Evolutionary conservation across 2,329 filamentous ascomycete genomes (phyloP).

Genomic region (Incumbomyces delicatus): DNA sequence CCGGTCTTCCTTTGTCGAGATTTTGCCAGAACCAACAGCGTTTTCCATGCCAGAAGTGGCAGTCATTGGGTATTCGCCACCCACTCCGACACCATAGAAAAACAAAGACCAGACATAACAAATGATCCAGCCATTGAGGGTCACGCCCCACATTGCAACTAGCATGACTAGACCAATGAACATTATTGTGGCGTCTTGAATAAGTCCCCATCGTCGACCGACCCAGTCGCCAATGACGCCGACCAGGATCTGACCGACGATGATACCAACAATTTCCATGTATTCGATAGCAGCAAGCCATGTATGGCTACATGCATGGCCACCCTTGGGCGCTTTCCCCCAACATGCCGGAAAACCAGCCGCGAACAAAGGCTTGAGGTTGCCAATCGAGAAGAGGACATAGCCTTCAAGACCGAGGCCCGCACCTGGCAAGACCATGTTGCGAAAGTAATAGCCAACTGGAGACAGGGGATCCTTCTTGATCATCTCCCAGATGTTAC

Average conservation of each 20-base stretch:
- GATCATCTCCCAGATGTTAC: constrained; percentile 62
- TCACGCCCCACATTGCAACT: constrained; percentile 79
- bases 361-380: constrained; percentile 72
- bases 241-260: constrained; percentile 81
- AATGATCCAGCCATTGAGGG: constrained; percentile 87
- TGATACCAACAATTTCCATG: constrained; percentile 89
- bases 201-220: constrained; percentile 87
- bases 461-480: constrained; percentile 80
- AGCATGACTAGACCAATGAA: constrained; percentile 86
- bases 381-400: constrained; percentile 93
- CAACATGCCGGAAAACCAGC: constrained; percentile 71
- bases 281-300: constrained; percentile 83
- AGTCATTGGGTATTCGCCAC: constrained; percentile 70
- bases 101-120: constrained; percentile 94
- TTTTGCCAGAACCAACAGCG: constrained; percentile 70
- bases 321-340: constrained; percentile 35
- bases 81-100: constrained; percentile 64
- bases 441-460: constrained; percentile 75
- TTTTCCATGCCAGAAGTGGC: constrained; percentile 93
- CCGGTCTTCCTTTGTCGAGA: constrained; percentile 86
- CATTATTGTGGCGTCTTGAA: constrained; percentile 93
- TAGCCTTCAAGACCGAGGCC: constrained; percentile 90
- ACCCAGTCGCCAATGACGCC: constrained; percentile 71
- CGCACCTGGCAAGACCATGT: constrained; percentile 85
- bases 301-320: constrained; percentile 53